These are phyloP conservation scores for Ogataea siamensis DNA, from an alignment of 805 yeast species.

Conservation along the genomic window DNA sequence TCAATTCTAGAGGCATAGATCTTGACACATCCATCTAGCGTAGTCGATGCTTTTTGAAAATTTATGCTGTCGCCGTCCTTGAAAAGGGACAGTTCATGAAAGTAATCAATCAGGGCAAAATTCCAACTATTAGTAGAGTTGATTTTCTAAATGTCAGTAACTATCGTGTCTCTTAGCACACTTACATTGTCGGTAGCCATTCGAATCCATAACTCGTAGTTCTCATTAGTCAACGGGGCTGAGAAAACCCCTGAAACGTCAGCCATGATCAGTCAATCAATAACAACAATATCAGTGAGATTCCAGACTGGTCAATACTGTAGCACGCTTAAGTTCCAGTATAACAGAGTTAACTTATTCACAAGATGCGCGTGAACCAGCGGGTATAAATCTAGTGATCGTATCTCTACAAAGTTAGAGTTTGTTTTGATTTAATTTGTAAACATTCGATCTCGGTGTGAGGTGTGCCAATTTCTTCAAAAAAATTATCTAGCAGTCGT, in stretches of 20 bases:
- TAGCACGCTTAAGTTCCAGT: too few species aligned
- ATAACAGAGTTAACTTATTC: too few species aligned
- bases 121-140: conserved; percentile 87
- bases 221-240: conserved; percentile 35
- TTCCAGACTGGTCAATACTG: too few species aligned
- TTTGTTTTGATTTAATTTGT: conserved; percentile 5
- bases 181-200: conserved; percentile 68
- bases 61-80: conserved; percentile 77
- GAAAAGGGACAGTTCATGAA: conserved; percentile 74
- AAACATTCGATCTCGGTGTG: conserved; percentile 8
- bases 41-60: conserved; percentile 87
- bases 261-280: conserved; percentile 12
- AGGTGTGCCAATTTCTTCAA: conserved; percentile 2
- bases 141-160: conserved; percentile 46
- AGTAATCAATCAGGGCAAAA: conserved; percentile 86
- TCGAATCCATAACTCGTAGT: conserved; percentile 78
- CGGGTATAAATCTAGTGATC: too few species aligned
- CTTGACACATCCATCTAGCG: conserved; percentile 92
- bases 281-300: too few species aligned
- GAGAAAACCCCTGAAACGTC: conserved; percentile 19
- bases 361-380: too few species aligned
- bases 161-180: conserved; percentile 1
- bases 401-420: too few species aligned
- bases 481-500: conserved; percentile 2
- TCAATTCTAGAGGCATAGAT: conserved; percentile 90